Conservation (phyloP, 2,329 filamentous ascomycete species). For the Fusarium nematophilum region DNA sequence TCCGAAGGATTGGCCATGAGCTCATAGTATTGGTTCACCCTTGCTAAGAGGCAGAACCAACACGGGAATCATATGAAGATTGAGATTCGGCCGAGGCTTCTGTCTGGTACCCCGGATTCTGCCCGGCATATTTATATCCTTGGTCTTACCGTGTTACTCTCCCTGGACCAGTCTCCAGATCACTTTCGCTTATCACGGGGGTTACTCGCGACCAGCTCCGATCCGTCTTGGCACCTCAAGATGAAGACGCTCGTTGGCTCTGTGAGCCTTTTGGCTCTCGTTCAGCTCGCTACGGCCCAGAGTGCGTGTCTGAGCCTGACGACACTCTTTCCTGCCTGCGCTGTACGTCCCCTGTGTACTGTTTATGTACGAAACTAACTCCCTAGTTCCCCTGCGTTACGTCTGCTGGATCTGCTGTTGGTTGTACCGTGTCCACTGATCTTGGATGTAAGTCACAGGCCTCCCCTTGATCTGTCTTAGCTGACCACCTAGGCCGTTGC, state of each 20-base stretch:
- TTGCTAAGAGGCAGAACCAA: background rate
- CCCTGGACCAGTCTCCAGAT: too few relatives aligned
- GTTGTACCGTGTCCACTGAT: constrained; percentile 39
- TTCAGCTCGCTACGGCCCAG: constrained; percentile 29
- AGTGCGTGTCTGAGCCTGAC: constrained; percentile 35
- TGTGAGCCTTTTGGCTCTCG: constrained; percentile 34
- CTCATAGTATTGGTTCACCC: background rate
- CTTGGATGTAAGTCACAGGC: constrained; percentile 41
- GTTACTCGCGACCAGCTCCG: too few relatives aligned
- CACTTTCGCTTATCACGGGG: too few relatives aligned
- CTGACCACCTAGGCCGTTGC: constrained; percentile 34
- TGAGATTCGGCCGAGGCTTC: constrained; percentile 5
- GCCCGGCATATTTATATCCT: too few relatives aligned
- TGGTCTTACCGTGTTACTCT: too few relatives aligned
- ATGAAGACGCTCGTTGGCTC: constrained; percentile 10
- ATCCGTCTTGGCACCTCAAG: background rate
- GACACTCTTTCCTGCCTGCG: constrained; percentile 37
- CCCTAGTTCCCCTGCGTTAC: constrained; percentile 37
- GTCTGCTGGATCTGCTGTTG: constrained; percentile 35
- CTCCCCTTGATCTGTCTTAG: background rate
- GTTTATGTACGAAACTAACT: too few relatives aligned
- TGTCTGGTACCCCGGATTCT: background rate
- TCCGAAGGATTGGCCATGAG: too few relatives aligned
- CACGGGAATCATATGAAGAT: constrained; percentile 13
- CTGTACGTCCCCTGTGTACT: constrained; percentile 36